Base-by-base conservation (phyloP, 176 grass and related monocot genomes). In the Avena insularis region DNA sequence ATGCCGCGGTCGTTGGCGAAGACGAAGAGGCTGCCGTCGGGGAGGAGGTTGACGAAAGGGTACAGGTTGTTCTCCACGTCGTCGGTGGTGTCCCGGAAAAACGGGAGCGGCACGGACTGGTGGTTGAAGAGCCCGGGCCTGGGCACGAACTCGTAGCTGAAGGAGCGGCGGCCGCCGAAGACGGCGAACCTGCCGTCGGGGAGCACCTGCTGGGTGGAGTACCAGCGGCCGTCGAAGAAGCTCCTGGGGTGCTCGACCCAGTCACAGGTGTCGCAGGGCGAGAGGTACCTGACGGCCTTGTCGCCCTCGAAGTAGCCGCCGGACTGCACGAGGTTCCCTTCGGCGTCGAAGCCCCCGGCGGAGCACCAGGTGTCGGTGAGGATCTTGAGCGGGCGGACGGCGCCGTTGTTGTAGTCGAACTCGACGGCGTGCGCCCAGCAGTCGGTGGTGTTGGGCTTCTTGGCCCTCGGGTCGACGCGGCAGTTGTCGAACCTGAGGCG, bases 61-160 rank as follows among this genome's bases (percentile, higher is more conserved):
- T 98, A 98, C 23, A 98, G 96, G 83, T 98, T 98, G 88, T 98
- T 98, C 88, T 98, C 96, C 1, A 75, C 75, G 63, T 91, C 88
- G 57, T 98, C 93, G 57, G 90, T 94, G n/a, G 92, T 98, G 27
- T 92, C 82, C 43, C 75, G 66, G 12, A 98, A 69, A 48, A 98
- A 65, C 4, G 54, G 60, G 79, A 98, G n/a, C 25, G 33, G 13
- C 54, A 62, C 31, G 25, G 86, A 85, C 29, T n/a, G 77, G 29
- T 5, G 17, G 84, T 98, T 98, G 15, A 29, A 58, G 15, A 84
- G 12, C 1, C 93, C 93, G 0, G 88, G 86, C 27, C 6, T 10
- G 0, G 96, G 96, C 0, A 94, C 78, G 36, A 73, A 64, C 92
- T 98, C 96, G 82, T 86, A 91, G 88, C 88, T 91, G 85, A 96